Evolutionary conservation across 2,329 filamentous ascomycete genomes (phyloP), one percentile per base, ranked within the genome.

Genomic region (Stachybotrys echinatus): DNA sequence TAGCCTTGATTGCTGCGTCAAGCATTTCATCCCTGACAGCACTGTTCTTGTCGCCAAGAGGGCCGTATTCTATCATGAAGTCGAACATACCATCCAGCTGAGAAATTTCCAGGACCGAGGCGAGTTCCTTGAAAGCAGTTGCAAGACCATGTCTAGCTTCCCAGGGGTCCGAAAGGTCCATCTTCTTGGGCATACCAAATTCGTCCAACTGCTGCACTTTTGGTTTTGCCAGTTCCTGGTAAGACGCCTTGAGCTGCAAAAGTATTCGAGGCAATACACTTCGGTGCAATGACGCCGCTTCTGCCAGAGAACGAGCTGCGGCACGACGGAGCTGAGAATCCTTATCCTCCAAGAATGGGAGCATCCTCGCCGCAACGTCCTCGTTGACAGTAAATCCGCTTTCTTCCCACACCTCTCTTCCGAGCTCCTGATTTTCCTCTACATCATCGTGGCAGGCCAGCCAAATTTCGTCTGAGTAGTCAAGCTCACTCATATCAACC

Each of bases 101-200:
- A 4, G 80, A 73, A 40, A 81, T 79, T 23, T 83, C 79, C 60
- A 97, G 86, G 10, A 83, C 73, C 6, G 79, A 72, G 2, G 89
- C 84, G 56, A 99, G 79, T 59, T 94, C 88, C 66, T 85, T 89
- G 71, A 96, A 95, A 3, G 91, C 86, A 20, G 91, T 78, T 8
- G 90, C 92, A 59, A 96, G 86, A 49, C 94, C 94, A 61, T 95
- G 92, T 57, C 95, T 82, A 12, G 83, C 82, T 66, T 96, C 91
- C 92, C 92, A 99, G 2, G 87, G 88, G 68, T 99, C 94, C 5
- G 87, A 81, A 12, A 91, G 74, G 57, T 97, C 89, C 63, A 87
- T 84, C 71, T 95, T 97, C 61, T 84, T 87, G 3, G 90, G 88
- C 88, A 99, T 96, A 48, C 95, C 94, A 64, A 90, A 97, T 55